Percentiles rank a stretch among this genome's conserved stretches.
These are phyloP conservation scores for Mortierella sp. DNA, from an alignment of 371 early-diverging fungal genomes.

Conservation along the genomic window DNA sequence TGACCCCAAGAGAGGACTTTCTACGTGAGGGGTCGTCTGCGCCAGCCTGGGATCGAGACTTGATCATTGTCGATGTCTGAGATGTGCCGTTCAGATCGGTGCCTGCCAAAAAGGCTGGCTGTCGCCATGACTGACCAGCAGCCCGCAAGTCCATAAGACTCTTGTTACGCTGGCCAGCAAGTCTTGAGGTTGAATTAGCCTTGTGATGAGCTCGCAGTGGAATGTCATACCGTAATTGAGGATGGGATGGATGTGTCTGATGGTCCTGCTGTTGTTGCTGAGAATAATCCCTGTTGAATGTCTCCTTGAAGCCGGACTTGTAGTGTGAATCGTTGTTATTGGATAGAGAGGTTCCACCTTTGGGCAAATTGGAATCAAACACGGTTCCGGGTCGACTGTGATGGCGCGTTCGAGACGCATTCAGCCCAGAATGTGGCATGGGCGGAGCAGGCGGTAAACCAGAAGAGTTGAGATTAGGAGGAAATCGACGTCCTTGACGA, in stretches of 20 bases:
- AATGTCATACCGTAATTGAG: slow-evolving; percentile 35
- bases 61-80: slow-evolving; percentile 3
- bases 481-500: slow-evolving; percentile 32
- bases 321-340: neutral
- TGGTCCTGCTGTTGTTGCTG: slow-evolving; percentile 11
- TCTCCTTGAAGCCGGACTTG: neutral
- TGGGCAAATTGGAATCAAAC: slow-evolving; percentile 17
- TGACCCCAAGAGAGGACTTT: slow-evolving; percentile 4
- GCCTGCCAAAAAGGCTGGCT: neutral
- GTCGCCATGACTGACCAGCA: slow-evolving; percentile 33
- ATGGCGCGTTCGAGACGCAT: slow-evolving; percentile 33
- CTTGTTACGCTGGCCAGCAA: slow-evolving; percentile 49
- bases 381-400: slow-evolving; percentile 41
- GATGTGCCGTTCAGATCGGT: slow-evolving; percentile 1
- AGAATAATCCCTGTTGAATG: neutral
- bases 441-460: slow-evolving; percentile 38
- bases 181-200: slow-evolving; percentile 9
- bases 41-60: slow-evolving; percentile 16
- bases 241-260: no score
- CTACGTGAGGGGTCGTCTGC: slow-evolving; percentile 3
- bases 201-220: slow-evolving; percentile 23
- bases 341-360: neutral
- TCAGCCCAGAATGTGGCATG: neutral
- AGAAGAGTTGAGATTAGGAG: slow-evolving; percentile 3
- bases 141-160: slow-evolving; percentile 43